Conservation (phyloP, 1,284 basidiomycete species). For the Kwoniella shivajii region DNA sequence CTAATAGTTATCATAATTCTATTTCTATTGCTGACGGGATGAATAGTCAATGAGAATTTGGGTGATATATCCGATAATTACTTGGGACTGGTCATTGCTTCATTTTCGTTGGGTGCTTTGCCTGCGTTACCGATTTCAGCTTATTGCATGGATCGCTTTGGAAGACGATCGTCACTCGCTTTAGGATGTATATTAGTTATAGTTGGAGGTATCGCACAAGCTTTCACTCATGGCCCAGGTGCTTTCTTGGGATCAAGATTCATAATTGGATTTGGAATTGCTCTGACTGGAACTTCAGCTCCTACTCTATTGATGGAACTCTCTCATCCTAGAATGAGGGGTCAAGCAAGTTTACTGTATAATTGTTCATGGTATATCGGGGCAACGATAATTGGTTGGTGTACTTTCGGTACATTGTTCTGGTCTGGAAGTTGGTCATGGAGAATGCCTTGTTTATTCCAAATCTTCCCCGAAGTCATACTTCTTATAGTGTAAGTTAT, state of each 20-base stretch:
- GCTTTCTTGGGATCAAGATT: constrained; percentile 10
- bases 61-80: constrained; percentile 8
- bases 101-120: constrained; percentile 12
- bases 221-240: constrained; percentile 8
- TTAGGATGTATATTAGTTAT: constrained; percentile 12
- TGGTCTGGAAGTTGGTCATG: not conserved
- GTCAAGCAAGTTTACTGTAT: constrained; percentile 5
- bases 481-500: constrained; percentile 3
- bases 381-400: constrained; percentile 18
- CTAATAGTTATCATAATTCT: no score
- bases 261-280: constrained; percentile 12
- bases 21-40: not conserved
- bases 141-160: constrained; percentile 9
- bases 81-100: constrained; percentile 5
- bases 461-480: constrained; percentile 9
- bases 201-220: constrained; percentile 9
- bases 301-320: constrained; percentile 13
- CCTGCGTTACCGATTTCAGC: constrained; percentile 15
- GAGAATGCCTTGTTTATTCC: constrained; percentile 20
- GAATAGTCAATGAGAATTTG: constrained; percentile 11
- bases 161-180: not conserved
- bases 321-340: constrained; percentile 15
- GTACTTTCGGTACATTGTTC: constrained; percentile 21
- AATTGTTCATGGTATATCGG: constrained; percentile 17
- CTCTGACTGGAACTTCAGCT: constrained; percentile 1